A percentile compares a stretch with the other conserved stretches of the same genome.
Conservation (phyloP, 1,284 basidiomycete species). For the Melampsora americana region DNA sequence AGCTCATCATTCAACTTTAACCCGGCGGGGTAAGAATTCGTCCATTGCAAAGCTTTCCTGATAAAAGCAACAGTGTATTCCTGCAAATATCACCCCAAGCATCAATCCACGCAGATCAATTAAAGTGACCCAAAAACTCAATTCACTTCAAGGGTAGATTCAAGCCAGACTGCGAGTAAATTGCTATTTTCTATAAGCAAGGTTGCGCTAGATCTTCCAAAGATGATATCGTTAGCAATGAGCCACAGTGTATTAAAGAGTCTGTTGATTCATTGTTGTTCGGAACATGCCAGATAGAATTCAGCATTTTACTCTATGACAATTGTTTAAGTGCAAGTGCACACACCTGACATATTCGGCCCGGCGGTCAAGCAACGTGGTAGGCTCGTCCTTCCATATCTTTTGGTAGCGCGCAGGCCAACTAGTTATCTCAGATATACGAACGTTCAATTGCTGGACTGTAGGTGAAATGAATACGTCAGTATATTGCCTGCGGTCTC, state of each 20-base stretch:
- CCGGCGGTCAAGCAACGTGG: constrained; percentile 46
- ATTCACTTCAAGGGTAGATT: constrained; percentile 48
- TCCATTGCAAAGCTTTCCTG: constrained; percentile 68
- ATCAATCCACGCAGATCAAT: constrained; percentile 45
- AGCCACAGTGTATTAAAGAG: constrained; percentile 91
- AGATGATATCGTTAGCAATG: constrained; percentile 79
- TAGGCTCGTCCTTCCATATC: constrained; percentile 46
- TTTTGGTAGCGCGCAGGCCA: constrained; percentile 52
- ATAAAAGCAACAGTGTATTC: constrained; percentile 59
- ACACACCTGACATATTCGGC: constrained; percentile 61
- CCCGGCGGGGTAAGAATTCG: constrained; percentile 92
- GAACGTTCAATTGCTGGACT: constrained; percentile 55
- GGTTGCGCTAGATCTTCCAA: constrained; percentile 68
- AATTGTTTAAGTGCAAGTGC: too few relatives aligned
- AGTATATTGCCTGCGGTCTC: neutral
- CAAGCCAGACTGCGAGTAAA: constrained; percentile 44
- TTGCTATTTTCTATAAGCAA: constrained; percentile 65
- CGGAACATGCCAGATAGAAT: constrained; percentile 43
- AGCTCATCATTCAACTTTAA: constrained; percentile 93
- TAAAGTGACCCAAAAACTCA: neutral
- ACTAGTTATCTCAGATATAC: constrained; percentile 55
- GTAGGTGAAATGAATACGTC: constrained; percentile 21
- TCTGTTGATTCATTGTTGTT: constrained; percentile 56
- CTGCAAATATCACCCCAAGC: constrained; percentile 50
- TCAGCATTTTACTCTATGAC: constrained; percentile 12